phyloP scores from a whole-genome alignment of 495 filamentous ascomycete genomes.

The Hypomontagnella submonticulosa region DNA sequence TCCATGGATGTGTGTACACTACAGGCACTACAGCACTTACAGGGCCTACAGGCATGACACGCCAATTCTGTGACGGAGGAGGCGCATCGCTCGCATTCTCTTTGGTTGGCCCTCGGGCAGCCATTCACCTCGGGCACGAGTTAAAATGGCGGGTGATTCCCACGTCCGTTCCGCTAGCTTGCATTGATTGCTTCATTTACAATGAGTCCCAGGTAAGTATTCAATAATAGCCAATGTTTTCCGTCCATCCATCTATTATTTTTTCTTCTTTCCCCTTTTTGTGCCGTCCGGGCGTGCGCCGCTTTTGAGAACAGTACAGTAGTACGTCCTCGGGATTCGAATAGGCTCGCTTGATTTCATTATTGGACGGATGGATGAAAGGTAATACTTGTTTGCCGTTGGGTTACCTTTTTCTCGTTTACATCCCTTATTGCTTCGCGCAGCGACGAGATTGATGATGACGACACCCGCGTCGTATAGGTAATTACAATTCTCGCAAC shows the following conservation, averaged over 20 bases:
- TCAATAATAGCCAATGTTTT: conserved; percentile 36
- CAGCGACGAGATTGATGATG: conserved; percentile 27
- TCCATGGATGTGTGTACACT: not conserved
- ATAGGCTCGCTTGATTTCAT: conserved; percentile 15
- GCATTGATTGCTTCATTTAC: conserved; percentile 44
- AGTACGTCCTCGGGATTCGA: conserved; percentile 20
- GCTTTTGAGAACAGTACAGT: conserved; percentile 3
- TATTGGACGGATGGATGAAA: conserved; percentile 10
- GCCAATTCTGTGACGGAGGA: conserved; percentile 34
- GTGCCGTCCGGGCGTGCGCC: conserved; percentile 31
- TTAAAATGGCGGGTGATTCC: conserved; percentile 34
- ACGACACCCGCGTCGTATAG: conserved; percentile 23
- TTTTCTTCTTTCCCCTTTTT: conserved; percentile 20
- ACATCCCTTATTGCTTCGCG: conserved; percentile 1
- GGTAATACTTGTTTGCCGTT: conserved; percentile 28
- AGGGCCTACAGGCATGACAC: conserved; percentile 23
- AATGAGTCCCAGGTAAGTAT: conserved; percentile 7
- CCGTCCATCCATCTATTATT: conserved; percentile 9
- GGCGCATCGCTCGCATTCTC: conserved; percentile 21
- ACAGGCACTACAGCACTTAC: not conserved
- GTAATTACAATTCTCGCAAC: conserved; percentile 35
- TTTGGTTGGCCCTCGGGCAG: conserved; percentile 33
- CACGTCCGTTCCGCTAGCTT: conserved; percentile 36
- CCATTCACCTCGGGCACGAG: conserved; percentile 42
- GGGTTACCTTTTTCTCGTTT: conserved; percentile 15